Evolutionary conservation across 164 flowering plant genomes (phyloP).

Genomic region (Tinospora cordifolia): DNA sequence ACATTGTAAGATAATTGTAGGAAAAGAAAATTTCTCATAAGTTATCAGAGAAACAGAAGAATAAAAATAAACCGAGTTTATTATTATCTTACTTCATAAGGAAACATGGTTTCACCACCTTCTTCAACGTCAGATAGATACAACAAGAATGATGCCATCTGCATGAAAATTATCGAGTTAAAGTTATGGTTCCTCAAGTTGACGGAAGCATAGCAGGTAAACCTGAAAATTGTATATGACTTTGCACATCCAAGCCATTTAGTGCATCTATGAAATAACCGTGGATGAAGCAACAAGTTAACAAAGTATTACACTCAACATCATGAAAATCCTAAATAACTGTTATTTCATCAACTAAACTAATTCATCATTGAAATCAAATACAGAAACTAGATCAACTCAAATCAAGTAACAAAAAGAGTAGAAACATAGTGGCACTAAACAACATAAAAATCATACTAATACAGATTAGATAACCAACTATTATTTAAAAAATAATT

Average conservation of each 20-base stretch:
- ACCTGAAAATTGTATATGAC: not conserved
- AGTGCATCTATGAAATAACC: not conserved
- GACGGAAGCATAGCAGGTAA: not conserved
- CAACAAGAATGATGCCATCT: constrained; percentile 77
- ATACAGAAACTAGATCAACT: no score
- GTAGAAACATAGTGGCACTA: no score
- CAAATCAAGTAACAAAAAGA: no score
- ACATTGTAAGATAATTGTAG: not conserved
- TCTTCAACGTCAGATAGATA: constrained; percentile 74
- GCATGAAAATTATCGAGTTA: constrained; percentile 12
- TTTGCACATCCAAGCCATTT: not conserved
- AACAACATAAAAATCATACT: no score
- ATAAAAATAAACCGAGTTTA: not conserved
- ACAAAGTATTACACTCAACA: no score
- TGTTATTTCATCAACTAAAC: no score
- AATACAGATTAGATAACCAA: no score
- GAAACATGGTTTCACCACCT: constrained; percentile 91
- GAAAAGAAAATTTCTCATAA: not conserved
- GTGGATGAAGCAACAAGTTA: no score
- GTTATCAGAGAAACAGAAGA: not conserved
- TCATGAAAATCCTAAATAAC: no score
- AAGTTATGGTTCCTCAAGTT: not conserved
- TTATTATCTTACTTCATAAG: constrained; percentile 52
- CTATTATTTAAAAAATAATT: no score
- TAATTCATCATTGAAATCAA: no score